Percentiles rank a stretch among this genome's conserved stretches.
phyloP scores from a whole-genome alignment of 2,329 filamentous ascomycete species.

The Didymella exigua region DNA sequence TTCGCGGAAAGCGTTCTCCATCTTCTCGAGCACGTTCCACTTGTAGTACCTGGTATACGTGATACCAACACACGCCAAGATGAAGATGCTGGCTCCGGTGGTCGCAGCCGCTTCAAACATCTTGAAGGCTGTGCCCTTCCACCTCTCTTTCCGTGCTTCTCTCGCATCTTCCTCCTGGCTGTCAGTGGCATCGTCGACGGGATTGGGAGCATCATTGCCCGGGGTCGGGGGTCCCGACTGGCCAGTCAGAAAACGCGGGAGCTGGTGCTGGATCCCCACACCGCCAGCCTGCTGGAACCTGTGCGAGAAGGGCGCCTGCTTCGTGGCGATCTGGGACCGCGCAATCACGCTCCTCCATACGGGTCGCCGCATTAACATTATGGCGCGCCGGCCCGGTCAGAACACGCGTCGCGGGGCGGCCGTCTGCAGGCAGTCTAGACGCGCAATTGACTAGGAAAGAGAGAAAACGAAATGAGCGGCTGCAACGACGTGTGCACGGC shows the following conservation, averaged over 20 bases:
- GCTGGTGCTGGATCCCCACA: constrained; percentile 15
- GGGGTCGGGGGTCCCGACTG: constrained; percentile 45
- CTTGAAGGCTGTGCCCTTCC: constrained; percentile 54
- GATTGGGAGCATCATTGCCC: constrained; percentile 47
- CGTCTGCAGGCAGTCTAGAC: constrained; percentile 6
- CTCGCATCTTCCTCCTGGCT: constrained; percentile 26
- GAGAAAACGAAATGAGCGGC: constrained; percentile 22
- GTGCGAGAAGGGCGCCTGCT: constrained; percentile 13
- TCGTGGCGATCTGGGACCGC: constrained; percentile 3
- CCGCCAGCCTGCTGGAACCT: constrained; percentile 35
- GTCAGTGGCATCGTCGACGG: constrained; percentile 46
- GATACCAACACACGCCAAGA: constrained; percentile 55
- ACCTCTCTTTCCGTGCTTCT: constrained; percentile 32
- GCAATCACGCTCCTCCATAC: constrained; percentile 17
- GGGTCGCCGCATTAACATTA: constrained; percentile 42
- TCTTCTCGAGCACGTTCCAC: constrained; percentile 86
- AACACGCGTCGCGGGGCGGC: constrained; percentile 25
- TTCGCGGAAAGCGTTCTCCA: constrained; percentile 87
- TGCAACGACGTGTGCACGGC: constrained; percentile 19
- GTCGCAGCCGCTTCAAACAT: constrained; percentile 60
- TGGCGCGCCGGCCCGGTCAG: constrained; percentile 27
- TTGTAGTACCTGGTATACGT: constrained; percentile 72
- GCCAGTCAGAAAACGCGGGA: constrained; percentile 38
- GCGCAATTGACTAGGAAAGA: constrained; percentile 19
- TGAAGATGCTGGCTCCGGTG: constrained; percentile 57